Conservation (phyloP, 495 filamentous ascomycete genomes). For the Thermochaetoides thermophila region DNA sequence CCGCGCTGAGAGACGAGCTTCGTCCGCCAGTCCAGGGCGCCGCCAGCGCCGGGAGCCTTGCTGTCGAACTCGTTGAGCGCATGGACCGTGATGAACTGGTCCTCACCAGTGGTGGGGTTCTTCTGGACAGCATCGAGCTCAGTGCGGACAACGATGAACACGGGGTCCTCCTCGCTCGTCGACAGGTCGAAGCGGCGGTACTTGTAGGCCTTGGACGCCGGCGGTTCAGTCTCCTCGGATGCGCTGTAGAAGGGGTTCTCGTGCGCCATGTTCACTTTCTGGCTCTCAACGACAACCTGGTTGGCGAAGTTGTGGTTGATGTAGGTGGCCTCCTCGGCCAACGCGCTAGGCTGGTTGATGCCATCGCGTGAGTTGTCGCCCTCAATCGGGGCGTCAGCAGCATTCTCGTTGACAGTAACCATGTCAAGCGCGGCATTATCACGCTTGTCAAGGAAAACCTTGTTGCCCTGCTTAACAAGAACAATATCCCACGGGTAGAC, state of each 20-base stretch:
- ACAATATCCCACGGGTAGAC: constrained; percentile 98
- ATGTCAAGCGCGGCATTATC: constrained; percentile 87
- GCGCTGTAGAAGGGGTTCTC: constrained; percentile 97
- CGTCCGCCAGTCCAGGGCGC: constrained; percentile 86
- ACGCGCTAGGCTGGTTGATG: constrained; percentile 79
- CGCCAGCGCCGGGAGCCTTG: constrained; percentile 89
- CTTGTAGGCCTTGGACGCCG: constrained; percentile 93
- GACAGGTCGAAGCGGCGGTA: constrained; percentile 94
- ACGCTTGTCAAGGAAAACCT: constrained; percentile 97
- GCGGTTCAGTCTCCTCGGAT: constrained; percentile 77
- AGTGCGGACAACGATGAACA: constrained; percentile 86
- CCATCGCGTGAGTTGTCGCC: constrained; percentile 84
- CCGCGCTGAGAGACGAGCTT: constrained; percentile 88
- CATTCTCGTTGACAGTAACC: constrained; percentile 97
- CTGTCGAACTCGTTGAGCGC: constrained; percentile 97
- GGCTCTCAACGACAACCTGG: constrained; percentile 75
- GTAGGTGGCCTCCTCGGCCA: constrained; percentile 93
- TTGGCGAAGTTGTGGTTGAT: constrained; percentile 99
- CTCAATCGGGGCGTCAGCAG: constrained; percentile 88
- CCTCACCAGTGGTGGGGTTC: constrained; percentile 73
- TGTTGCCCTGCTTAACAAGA: constrained; percentile 77
- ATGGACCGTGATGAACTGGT: constrained; percentile 83
- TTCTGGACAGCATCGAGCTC: constrained; percentile 92
- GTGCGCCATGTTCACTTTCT: constrained; percentile 67
- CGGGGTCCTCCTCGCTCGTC: constrained; percentile 79